These are phyloP conservation scores for Meyerozyma guilliermondii DNA, from an alignment of 1,139 yeast genomes.

Conservation along the genomic window DNA sequence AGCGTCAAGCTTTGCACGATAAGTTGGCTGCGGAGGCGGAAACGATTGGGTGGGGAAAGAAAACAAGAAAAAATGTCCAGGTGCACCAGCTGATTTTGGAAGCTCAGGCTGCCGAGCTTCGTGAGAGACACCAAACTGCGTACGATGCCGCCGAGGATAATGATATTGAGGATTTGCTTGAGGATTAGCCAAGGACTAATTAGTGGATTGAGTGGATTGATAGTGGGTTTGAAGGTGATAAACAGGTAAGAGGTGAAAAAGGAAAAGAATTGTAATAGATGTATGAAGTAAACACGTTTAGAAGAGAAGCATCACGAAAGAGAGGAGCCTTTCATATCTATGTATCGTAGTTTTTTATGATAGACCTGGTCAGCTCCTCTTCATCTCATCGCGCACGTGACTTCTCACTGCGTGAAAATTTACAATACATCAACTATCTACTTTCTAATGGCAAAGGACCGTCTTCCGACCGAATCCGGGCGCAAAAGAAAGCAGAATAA, in stretches of 20 bases:
- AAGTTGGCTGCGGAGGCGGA: conserved; percentile 36
- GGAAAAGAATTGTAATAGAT: too few relatives aligned
- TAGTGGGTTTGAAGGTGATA: too few relatives aligned
- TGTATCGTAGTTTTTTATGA: too few relatives aligned
- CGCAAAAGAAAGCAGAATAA: conserved; percentile 35
- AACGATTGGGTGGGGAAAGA: conserved; percentile 75
- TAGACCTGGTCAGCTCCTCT: neutral
- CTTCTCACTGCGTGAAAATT: neutral
- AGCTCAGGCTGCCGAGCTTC: conserved; percentile 37
- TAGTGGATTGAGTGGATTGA: neutral
- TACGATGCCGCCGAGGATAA: conserved; percentile 58
- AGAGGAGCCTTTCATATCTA: too few relatives aligned
- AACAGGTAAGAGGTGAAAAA: too few relatives aligned
- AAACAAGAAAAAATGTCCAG: conserved; percentile 56
- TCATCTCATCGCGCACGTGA: neutral
- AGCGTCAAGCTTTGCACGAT: conserved; percentile 23
- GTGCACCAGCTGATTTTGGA: conserved; percentile 51
- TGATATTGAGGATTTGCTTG: conserved; percentile 62
- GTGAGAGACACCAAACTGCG: conserved; percentile 39
- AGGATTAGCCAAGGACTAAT: too few relatives aligned
- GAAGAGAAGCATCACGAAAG: too few relatives aligned
- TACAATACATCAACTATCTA: neutral
- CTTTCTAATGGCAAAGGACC: conserved; percentile 45
- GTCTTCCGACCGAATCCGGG: conserved; percentile 59
- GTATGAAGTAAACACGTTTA: too few relatives aligned